Base-by-base conservation (phyloP, 2,329 filamentous ascomycete species). In the Gaeumannomyces sp. region DNA sequence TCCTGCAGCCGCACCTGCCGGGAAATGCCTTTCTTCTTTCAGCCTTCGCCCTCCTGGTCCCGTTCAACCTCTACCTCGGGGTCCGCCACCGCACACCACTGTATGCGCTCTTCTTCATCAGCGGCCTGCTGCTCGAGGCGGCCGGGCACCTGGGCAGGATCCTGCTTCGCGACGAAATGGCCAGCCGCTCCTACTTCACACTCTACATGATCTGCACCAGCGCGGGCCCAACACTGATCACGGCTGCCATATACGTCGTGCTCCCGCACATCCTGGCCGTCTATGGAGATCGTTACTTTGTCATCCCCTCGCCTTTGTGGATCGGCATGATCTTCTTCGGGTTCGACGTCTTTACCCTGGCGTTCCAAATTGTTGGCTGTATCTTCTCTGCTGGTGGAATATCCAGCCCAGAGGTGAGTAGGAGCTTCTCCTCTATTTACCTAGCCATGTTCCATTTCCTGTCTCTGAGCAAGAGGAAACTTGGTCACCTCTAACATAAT, bases 171-270 rank as follows among this genome's bases (percentile, higher is more conserved):
- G 53, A 59, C 25, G 66, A 68, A 56, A 64, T 64, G 11, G 63
- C 64, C 59, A 65, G 63, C 25, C 62, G 59, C 29, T 53, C 62
- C 27, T 66, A 60, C 64, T 82, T 83, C 67, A 71, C 76, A 14
- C 67, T 84, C 5, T 82, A 75, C 65, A 70, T 83, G 38, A 67
- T 81, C 16, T 81, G 82, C 25, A 82, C 80, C 1, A 72, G 79
- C 27, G 70, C 81, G 50, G 82, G 81, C 1, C 79, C 82, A 22
- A 79, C 77, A 2, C 72, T 82, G 56, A 76, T 83, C 67, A 76
- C 76, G 14, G 73, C 75, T 14, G 77, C 80, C 31, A 71, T 82
- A 33, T 82, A 80, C 64, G 71, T 77, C 28, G 69, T 80, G 10
- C 70, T 83, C 25, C 81, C 82, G 2, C 80, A 80, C 59, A 71